Conservation (phyloP, 2,329 filamentous ascomycete genomes). For the Didymella sp. region DNA sequence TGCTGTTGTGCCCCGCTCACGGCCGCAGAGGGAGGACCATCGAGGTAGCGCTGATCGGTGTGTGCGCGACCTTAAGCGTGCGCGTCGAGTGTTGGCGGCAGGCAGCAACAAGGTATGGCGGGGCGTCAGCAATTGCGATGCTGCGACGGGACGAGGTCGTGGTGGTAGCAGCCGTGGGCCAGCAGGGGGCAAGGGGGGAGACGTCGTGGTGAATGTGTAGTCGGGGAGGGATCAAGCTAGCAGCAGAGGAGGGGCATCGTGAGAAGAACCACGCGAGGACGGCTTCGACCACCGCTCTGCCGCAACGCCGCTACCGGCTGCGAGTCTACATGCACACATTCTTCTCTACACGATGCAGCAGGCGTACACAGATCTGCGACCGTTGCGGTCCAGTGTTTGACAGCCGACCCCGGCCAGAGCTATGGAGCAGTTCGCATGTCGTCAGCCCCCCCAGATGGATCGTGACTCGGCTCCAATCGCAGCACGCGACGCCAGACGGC, state of each 20-base stretch:
- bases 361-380: neutral
- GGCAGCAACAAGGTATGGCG: too few relatives aligned
- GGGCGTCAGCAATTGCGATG: neutral
- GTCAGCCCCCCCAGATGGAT: constrained; percentile 14
- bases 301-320: constrained; percentile 12
- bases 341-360: neutral
- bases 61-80: constrained; percentile 10
- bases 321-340: neutral
- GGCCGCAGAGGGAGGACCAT: constrained; percentile 14
- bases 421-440: constrained; percentile 18
- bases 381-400: neutral
- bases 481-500: constrained; percentile 17
- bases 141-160: neutral
- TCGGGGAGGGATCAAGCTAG: constrained; percentile 10
- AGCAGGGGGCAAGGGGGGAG: too few relatives aligned
- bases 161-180: too few relatives aligned
- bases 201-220: constrained; percentile 2
- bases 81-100: neutral
- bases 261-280: constrained; percentile 12
- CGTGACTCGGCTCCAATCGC: constrained; percentile 17
- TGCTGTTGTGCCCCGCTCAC: constrained; percentile 18
- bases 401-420: constrained; percentile 11
- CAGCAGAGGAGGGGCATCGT: constrained; percentile 15
- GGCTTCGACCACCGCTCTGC: neutral
- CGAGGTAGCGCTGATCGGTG: constrained; percentile 15